These are phyloP conservation scores for Ambispora gerdemannii DNA, from an alignment of 192 early-diverging fungal genomes.

Conservation along the genomic window DNA sequence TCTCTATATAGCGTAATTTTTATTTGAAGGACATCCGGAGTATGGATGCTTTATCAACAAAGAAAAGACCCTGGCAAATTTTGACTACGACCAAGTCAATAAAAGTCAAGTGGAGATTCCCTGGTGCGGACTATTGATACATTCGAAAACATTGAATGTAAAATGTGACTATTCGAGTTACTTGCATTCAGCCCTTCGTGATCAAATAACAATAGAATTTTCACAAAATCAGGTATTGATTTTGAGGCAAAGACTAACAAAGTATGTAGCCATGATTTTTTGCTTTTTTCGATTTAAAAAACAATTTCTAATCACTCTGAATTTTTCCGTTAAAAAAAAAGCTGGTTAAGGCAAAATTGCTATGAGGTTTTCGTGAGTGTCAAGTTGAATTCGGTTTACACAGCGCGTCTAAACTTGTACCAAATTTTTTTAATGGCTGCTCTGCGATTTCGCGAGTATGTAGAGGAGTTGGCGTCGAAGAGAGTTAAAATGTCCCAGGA, in stretches of 20 bases:
- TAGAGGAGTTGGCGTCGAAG: not conserved
- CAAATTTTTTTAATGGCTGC: slow-evolving; percentile 71
- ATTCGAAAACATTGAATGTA: slow-evolving; percentile 65
- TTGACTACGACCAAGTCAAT: slow-evolving; percentile 42
- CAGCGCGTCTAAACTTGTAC: slow-evolving; percentile 72
- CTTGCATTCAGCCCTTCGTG: not conserved
- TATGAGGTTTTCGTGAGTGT: slow-evolving; percentile 64
- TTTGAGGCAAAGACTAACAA: no score
- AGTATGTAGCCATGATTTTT: not conserved
- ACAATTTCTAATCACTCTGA: not conserved
- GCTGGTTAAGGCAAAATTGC: no score
- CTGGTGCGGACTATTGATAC: slow-evolving; percentile 81
- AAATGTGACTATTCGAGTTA: slow-evolving; percentile 54
- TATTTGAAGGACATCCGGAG: slow-evolving; percentile 53
- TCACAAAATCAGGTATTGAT: no score
- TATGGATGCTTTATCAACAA: slow-evolving; percentile 78
- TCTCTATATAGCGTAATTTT: no score
- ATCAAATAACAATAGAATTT: not conserved
- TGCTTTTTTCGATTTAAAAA: not conserved
- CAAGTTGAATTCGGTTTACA: slow-evolving; percentile 51
- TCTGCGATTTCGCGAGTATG: slow-evolving; percentile 51
- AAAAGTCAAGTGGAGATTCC: slow-evolving; percentile 51
- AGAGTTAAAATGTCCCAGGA: not conserved
- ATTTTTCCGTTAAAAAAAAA: slow-evolving; percentile 51
- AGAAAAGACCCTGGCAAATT: slow-evolving; percentile 77